phyloP scores from a whole-genome alignment of 1,139 yeast genomes.

The Yamadazyma membranifaciens region DNA sequence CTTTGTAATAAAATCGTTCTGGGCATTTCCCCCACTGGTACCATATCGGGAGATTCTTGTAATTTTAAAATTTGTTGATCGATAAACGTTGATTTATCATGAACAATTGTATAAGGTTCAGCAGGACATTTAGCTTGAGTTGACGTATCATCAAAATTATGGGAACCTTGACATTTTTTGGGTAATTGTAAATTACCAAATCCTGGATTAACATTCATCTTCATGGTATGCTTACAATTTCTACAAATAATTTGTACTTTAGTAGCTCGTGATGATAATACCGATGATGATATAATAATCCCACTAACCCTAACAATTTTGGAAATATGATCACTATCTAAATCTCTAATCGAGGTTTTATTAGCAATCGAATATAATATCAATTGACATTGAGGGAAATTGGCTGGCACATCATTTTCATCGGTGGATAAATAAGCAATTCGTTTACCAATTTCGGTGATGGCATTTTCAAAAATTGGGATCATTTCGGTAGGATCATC shows the following conservation, averaged over 20 bases:
- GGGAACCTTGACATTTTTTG: conserved; percentile 66
- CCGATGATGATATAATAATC: conserved; percentile 88
- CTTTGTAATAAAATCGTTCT: conserved; percentile 86
- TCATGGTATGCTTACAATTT: conserved; percentile 77
- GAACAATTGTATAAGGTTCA: conserved; percentile 91
- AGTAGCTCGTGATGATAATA: conserved; percentile 85
- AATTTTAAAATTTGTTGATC: conserved; percentile 93
- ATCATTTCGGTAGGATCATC: conserved; percentile 90
- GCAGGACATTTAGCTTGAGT: conserved; percentile 73
- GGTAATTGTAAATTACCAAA: conserved; percentile 84
- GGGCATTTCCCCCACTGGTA: conserved; percentile 99
- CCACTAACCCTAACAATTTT: conserved; percentile 91
- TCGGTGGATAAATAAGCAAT: conserved; percentile 62
- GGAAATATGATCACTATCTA: conserved; percentile 86
- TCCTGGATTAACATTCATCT: conserved; percentile 65
- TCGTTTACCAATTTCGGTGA: conserved; percentile 85
- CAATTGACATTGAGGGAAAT: conserved; percentile 81
- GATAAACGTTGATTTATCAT: conserved; percentile 86
- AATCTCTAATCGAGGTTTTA: conserved; percentile 70
- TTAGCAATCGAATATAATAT: conserved; percentile 74
- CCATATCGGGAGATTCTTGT: conserved; percentile 95
- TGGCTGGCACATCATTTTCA: conserved; percentile 53
- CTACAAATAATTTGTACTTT: conserved; percentile 83
- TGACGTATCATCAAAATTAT: conserved; percentile 41
- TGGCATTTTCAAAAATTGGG: conserved; percentile 86